Base-by-base conservation (phyloP, 495 filamentous ascomycete genomes). In the Xylaria nigripes region DNA sequence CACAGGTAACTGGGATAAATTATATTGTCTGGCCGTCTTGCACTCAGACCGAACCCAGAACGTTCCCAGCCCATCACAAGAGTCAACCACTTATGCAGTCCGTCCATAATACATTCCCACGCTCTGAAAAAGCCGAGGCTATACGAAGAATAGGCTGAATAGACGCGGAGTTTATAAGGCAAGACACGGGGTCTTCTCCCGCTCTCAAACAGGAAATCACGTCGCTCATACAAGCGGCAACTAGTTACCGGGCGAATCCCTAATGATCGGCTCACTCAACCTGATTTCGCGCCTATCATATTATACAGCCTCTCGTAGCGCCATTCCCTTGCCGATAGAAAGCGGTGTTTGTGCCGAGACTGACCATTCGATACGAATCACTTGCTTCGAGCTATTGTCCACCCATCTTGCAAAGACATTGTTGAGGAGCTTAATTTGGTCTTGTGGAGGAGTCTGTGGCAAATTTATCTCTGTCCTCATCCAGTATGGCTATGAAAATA, bases 141-240 rank as follows among this genome's bases (percentile, higher is more conserved):
- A 2, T 40, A 4, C n/a, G 15, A 16, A 40, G 36, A 40, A 40
- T 18, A 18, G n/a, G 36, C 36, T 18, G 32, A 40, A 45, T 15
- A 45, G 21, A 23, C 18, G 43, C 10, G 32, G 16, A 43, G 12
- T 34, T 18, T 7, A 49, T 21, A 6, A 19, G 22, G 34, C 15
- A 3, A 19, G 24, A n/a, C 12, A 30, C 29, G 45, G 45, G 30
- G 24, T 38, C 24, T 44, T 27, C 21, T 55, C 36, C 45, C 45
- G 53, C 36, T 49, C 46, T 49, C 38, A 45, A 50, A 49, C 3
- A 1, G 45, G 53, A 44, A 38, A 56, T 19, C 41, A 36, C 16
- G 46, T 12, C 32, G 32, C 15, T 13, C 4, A 29, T 13, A 36
- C 15, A 2, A 36, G 15, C 32, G 32, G 32, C 6, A 36, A n/a